Percentiles rank a stretch among this genome's conserved stretches.
These are phyloP conservation scores for Choricystis sp. DNA, from an alignment of 139 green algal species.

Conservation along the genomic window DNA sequence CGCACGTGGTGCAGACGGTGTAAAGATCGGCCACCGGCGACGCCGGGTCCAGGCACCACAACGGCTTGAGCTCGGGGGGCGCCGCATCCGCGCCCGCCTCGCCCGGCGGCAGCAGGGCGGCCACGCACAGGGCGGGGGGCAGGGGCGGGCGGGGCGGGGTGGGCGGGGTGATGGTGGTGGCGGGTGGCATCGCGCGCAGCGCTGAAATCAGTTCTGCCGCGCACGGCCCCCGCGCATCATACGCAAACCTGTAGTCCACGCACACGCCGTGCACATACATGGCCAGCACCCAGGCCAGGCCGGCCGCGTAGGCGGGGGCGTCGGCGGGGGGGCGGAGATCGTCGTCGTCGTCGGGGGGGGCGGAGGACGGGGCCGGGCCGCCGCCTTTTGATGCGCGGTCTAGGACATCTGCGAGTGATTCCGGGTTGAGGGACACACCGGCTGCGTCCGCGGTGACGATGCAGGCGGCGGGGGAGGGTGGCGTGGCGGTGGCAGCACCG, in stretches of 20 bases:
- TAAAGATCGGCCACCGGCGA: slow-evolving; percentile 41
- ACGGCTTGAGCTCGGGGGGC: slow-evolving; percentile 24
- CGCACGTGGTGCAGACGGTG: slow-evolving; percentile 25
- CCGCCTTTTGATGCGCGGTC: neutral
- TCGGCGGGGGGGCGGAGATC: slow-evolving; percentile 2
- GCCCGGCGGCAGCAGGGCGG: slow-evolving; percentile 36
- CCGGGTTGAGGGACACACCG: no score
- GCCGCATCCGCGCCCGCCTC: slow-evolving; percentile 8
- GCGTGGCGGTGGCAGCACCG: no score
- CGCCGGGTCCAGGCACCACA: slow-evolving; percentile 34
- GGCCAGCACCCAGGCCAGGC: slow-evolving; percentile 52
- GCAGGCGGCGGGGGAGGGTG: no score
- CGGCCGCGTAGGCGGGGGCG: slow-evolving; percentile 22
- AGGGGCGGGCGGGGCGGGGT: slow-evolving; percentile 9
- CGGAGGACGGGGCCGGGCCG: no score
- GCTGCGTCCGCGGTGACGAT: no score
- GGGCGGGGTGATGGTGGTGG: neutral
- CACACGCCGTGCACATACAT: slow-evolving; percentile 51
- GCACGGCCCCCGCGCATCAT: slow-evolving; percentile 12
- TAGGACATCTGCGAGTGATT: no score
- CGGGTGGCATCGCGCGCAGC: neutral
- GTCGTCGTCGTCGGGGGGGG: neutral
- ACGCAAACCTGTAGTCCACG: slow-evolving; percentile 45
- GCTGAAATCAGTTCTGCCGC: slow-evolving; percentile 7
- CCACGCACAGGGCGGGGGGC: slow-evolving; percentile 27